Conservation (phyloP, 2,329 filamentous ascomycete species). For the Xylariaceae sp. region DNA sequence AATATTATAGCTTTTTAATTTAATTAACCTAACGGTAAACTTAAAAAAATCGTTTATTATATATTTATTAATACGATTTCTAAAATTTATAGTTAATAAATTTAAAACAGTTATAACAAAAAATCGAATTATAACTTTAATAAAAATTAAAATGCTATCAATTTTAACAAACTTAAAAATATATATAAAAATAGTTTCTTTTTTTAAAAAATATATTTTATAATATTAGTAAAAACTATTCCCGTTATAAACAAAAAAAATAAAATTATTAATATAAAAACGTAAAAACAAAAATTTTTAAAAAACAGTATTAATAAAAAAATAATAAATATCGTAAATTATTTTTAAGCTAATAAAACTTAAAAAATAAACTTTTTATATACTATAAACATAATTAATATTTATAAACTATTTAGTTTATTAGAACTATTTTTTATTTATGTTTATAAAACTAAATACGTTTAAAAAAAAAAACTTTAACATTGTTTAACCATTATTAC, state of each 20-base stretch:
- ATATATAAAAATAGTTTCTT: background rate
- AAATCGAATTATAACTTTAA: background rate
- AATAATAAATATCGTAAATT: background rate
- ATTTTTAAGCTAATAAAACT: background rate
- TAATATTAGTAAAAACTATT: slow-evolving; percentile 1
- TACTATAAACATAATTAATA: background rate
- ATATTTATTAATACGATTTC: background rate
- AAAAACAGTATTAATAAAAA: background rate
- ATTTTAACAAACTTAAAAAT: background rate
- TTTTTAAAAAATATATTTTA: background rate
- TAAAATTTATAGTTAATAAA: background rate
- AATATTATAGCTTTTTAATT: slow-evolving; percentile 1
- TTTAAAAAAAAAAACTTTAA: no score
- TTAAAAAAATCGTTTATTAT: background rate
- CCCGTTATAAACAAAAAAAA: background rate
- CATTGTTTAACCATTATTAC: no score
- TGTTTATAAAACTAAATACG: background rate
- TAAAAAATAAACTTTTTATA: background rate
- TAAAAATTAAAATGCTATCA: background rate
- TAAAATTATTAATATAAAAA: background rate
- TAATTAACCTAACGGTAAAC: background rate
- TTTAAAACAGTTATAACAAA: background rate
- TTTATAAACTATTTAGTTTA: background rate
- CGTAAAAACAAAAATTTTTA: background rate
- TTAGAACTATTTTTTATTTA: background rate